Conservation (phyloP, 805 yeast genomes). For the Ogataea allantospora region DNA sequence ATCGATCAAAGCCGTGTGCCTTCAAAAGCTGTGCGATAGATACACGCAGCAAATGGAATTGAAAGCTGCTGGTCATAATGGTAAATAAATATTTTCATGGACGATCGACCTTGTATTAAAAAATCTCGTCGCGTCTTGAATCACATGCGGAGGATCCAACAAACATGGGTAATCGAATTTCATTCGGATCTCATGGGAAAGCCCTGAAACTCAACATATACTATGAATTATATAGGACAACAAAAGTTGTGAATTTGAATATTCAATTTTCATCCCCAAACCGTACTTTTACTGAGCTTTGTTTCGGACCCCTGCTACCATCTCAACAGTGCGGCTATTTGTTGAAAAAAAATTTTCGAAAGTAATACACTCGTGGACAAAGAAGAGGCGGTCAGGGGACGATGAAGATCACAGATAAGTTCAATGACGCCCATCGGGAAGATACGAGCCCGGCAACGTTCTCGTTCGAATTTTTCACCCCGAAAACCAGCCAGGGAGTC, state of each 20-base stretch:
- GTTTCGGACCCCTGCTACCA: constrained; percentile 4
- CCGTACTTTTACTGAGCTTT: background rate
- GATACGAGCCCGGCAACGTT: constrained; percentile 59
- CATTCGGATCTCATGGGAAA: too few relatives aligned
- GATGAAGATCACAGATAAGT: constrained; percentile 49
- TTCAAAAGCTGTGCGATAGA: constrained; percentile 57
- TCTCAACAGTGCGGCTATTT: constrained; percentile 8
- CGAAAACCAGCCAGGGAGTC: constrained; percentile 95
- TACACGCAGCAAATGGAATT: constrained; percentile 32
- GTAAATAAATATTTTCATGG: constrained; percentile 3
- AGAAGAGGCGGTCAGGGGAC: constrained; percentile 8
- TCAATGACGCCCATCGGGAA: constrained; percentile 38
- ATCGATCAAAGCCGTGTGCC: constrained; percentile 80
- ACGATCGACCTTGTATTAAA: constrained; percentile 9
- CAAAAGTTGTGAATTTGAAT: background rate
- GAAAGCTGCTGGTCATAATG: constrained; percentile 24
- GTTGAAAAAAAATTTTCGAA: constrained; percentile 10
- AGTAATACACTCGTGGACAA: background rate
- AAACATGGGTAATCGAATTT: background rate
- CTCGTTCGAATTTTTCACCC: constrained; percentile 96
- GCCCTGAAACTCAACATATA: too few relatives aligned
- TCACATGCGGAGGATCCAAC: constrained; percentile 7
- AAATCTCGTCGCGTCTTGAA: background rate
- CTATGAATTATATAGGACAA: constrained; percentile 3
- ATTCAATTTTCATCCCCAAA: background rate